Evolutionary conservation across 2,329 filamentous ascomycete species (phyloP).

Genomic region (Trichothecium roseum): DNA sequence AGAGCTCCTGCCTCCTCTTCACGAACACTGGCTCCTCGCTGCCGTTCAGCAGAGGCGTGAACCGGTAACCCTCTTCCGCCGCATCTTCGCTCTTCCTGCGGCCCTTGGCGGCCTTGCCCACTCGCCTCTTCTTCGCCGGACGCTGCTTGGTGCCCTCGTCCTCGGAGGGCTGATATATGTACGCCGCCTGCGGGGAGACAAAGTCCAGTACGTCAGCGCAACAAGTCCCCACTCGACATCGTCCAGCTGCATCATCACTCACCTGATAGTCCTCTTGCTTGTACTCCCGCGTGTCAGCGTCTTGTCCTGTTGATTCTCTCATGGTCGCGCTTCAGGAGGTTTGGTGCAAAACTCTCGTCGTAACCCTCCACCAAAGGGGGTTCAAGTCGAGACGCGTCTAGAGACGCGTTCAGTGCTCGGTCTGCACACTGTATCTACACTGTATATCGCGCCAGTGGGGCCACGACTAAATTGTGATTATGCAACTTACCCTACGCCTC

Average conservation of each 20-base stretch:
- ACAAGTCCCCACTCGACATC: background rate
- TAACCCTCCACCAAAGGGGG: background rate
- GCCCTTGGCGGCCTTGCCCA: constrained; percentile 28
- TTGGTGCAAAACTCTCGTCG: background rate
- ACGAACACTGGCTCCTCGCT: constrained; percentile 38
- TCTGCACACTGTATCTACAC: constrained; percentile 2
- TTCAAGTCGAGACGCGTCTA: background rate
- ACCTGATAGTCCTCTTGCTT: constrained; percentile 36
- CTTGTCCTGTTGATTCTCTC: background rate
- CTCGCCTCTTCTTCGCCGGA: constrained; percentile 47
- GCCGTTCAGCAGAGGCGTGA: constrained; percentile 44
- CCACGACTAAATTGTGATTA: too few species aligned
- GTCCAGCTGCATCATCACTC: constrained; percentile 2
- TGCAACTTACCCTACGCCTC: too few species aligned
- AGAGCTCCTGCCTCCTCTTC: constrained; percentile 46
- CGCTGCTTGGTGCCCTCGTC: constrained; percentile 23
- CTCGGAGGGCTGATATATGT: constrained; percentile 47
- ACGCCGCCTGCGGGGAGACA: constrained; percentile 38
- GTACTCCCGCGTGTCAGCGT: constrained; percentile 10
- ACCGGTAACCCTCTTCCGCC: constrained; percentile 19
- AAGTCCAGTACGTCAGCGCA: constrained; percentile 7
- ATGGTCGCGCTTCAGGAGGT: background rate
- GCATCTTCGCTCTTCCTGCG: constrained; percentile 5
- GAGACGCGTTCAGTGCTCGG: constrained; percentile 2
- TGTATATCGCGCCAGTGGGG: background rate